Conservation (phyloP, 768 basidiomycete species). For the Mycena filopes region DNA sequence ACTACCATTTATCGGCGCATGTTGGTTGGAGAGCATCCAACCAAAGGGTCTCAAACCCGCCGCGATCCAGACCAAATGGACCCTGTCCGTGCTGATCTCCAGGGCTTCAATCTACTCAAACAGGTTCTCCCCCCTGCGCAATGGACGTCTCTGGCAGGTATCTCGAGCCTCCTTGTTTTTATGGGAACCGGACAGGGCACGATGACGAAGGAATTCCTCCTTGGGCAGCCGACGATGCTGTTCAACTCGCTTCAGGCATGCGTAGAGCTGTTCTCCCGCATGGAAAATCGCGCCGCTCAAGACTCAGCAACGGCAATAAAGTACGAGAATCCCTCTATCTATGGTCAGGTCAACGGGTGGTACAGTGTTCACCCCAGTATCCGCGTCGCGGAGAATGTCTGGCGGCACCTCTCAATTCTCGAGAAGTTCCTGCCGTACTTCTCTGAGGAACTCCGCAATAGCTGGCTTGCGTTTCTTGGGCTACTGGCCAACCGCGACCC, state of each 20-base stretch:
- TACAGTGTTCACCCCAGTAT: constrained; percentile 12
- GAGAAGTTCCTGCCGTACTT: constrained; percentile 26
- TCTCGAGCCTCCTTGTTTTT: constrained; percentile 17
- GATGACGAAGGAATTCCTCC: background rate
- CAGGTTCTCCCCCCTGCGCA: background rate
- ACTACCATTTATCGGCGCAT: background rate
- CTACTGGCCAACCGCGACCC: constrained; percentile 23
- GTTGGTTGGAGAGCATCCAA: constrained; percentile 6
- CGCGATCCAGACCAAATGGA: constrained; percentile 21
- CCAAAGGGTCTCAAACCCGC: background rate
- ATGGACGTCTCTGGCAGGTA: background rate
- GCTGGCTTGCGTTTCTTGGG: constrained; percentile 11
- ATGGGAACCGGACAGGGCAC: constrained; percentile 13
- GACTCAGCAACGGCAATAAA: background rate
- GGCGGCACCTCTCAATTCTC: background rate
- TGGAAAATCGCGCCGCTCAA: background rate
- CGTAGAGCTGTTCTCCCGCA: background rate
- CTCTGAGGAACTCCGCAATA: background rate
- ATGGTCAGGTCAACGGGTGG: constrained; percentile 4
- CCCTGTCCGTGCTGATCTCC: constrained; percentile 9
- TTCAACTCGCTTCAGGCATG: background rate
- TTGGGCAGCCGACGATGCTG: background rate
- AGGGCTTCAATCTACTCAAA: background rate
- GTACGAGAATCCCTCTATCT: constrained; percentile 16
- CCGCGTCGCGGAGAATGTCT: too few relatives aligned